Percentiles rank a stretch among this genome's conserved stretches.
phyloP scores from a whole-genome alignment of 2,329 filamentous ascomycete species.

The Aspergillus udagawae region DNA sequence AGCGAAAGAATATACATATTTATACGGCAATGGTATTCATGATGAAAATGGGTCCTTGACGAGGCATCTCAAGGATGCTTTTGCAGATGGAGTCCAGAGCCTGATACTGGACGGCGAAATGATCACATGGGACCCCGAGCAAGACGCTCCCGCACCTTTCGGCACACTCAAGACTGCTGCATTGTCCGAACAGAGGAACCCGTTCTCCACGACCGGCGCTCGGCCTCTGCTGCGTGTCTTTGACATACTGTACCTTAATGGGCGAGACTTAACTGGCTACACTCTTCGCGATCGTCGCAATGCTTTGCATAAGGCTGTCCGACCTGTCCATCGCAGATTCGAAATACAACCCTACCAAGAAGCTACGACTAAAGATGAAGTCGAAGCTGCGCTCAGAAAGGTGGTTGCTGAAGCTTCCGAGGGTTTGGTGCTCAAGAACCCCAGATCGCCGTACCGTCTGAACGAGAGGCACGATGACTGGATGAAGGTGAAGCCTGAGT shows the following conservation, averaged over 20 bases:
- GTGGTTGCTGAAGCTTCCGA: constrained; percentile 86
- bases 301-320: constrained; percentile 69
- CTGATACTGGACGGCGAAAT: constrained; percentile 96
- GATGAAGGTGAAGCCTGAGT: constrained; percentile 98
- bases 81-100: constrained; percentile 72
- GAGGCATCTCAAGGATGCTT: constrained; percentile 71
- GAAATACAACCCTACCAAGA: constrained; percentile 74
- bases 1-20: constrained; percentile 91
- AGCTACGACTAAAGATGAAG: constrained; percentile 64
- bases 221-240: constrained; percentile 82
- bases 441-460: constrained; percentile 76
- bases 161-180: constrained; percentile 92
- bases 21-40: constrained; percentile 75
- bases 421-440: constrained; percentile 91
- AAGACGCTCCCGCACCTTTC: constrained; percentile 82
- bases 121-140: constrained; percentile 92
- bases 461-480: constrained; percentile 93
- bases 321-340: constrained; percentile 67
- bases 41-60: constrained; percentile 76
- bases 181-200: constrained; percentile 71
- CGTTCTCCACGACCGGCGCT: constrained; percentile 55
- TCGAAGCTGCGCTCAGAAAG: constrained; percentile 74
- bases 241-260: constrained; percentile 87
- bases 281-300: constrained; percentile 74
- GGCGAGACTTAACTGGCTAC: constrained; percentile 72